Evolutionary conservation across 2,329 filamentous ascomycete species (phyloP).

Genomic region (Peltaster fructicola): DNA sequence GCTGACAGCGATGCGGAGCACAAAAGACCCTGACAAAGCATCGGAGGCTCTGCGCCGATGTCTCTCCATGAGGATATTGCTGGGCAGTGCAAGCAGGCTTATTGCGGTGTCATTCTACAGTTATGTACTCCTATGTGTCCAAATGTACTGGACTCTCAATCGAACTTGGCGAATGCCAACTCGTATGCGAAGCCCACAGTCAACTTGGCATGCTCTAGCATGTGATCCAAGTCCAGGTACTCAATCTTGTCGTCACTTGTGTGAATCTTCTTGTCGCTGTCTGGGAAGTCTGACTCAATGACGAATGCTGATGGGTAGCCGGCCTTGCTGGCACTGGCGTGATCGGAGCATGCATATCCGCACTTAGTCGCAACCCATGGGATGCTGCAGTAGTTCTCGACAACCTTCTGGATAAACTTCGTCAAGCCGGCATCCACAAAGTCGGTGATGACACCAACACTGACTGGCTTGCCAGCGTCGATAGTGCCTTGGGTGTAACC

Average conservation of each 20-base stretch:
- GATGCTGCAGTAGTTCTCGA: slow-evolving; percentile 75
- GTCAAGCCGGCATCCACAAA: slow-evolving; percentile 72
- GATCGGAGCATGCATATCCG: slow-evolving; percentile 68
- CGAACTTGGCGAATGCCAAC: slow-evolving; percentile 59
- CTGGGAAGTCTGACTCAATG: slow-evolving; percentile 54
- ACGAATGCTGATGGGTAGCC: slow-evolving; percentile 62
- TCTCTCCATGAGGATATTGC: too few relatives aligned
- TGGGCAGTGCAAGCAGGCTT: too few relatives aligned
- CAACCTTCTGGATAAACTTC: slow-evolving; percentile 75
- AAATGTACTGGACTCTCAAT: slow-evolving; percentile 14
- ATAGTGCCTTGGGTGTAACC: slow-evolving; percentile 71
- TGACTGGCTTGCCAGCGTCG: slow-evolving; percentile 65
- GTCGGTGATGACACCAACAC: slow-evolving; percentile 83
- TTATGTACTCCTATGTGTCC: background rate
- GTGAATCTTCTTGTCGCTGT: slow-evolving; percentile 49
- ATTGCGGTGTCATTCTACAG: too few relatives aligned
- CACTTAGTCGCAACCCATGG: slow-evolving; percentile 77
- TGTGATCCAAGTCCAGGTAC: slow-evolving; percentile 67
- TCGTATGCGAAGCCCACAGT: slow-evolving; percentile 73
- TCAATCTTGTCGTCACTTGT: slow-evolving; percentile 53
- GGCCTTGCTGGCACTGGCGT: slow-evolving; percentile 55
- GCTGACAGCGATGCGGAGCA: too few relatives aligned
- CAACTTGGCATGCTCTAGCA: slow-evolving; percentile 77
- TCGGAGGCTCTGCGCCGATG: too few relatives aligned
- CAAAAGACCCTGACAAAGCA: too few relatives aligned